phyloP scores from a whole-genome alignment of 1,284 basidiomycete genomes.

The Cystobasidium pallidum region DNA sequence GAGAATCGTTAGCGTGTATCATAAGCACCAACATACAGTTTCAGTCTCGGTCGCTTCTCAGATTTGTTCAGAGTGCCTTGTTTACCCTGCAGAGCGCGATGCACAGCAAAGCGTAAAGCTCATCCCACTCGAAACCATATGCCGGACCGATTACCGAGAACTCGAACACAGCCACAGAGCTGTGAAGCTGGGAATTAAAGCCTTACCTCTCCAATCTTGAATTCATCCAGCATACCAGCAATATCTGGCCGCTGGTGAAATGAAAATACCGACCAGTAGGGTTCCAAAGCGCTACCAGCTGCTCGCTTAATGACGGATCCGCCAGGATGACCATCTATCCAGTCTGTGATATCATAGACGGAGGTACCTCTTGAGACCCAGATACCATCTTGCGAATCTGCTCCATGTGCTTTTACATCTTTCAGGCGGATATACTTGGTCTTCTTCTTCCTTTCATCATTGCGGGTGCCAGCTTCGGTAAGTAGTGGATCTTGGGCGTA shows the following conservation, averaged over 20 bases:
- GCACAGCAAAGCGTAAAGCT: no score
- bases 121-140: no score
- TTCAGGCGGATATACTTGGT: slow-evolving; percentile 22
- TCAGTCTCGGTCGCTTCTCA: no score
- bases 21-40: no score
- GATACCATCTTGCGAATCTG: slow-evolving; percentile 33
- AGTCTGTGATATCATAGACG: slow-evolving; percentile 43
- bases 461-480: slow-evolving; percentile 23
- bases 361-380: slow-evolving; percentile 38
- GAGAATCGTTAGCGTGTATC: neutral
- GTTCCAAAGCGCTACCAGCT: slow-evolving; percentile 38
- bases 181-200: neutral
- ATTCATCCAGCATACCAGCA: slow-evolving; percentile 35
- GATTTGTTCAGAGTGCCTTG: no score
- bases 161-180: neutral
- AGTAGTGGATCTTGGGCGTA: slow-evolving; percentile 24
- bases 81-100: no score
- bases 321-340: slow-evolving; percentile 35
- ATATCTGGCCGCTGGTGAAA: slow-evolving; percentile 35
- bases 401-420: slow-evolving; percentile 37
- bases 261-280: slow-evolving; percentile 41
- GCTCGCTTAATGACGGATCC: slow-evolving; percentile 38
- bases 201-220: slow-evolving; percentile 39
- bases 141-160: neutral
- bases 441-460: slow-evolving; percentile 19